phyloP scores from a whole-genome alignment of 2,329 filamentous ascomycete genomes.

The Fusarium torreyae region DNA sequence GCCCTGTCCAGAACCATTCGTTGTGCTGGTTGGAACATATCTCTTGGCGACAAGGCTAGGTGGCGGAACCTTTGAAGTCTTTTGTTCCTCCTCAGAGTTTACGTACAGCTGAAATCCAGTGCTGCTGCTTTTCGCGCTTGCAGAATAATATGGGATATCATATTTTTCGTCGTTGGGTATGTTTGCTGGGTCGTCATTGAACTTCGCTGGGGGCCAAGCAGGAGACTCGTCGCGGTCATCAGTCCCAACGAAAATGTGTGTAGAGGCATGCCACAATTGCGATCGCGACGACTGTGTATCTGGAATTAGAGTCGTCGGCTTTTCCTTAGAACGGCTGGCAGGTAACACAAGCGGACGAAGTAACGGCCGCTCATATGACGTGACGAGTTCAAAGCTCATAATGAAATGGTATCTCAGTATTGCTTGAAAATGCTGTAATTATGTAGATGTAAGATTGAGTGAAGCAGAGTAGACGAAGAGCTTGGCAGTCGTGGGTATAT shows the following conservation, averaged over 20 bases:
- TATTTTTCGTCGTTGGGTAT: conserved; percentile 1
- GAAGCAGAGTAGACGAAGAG: too few relatives aligned
- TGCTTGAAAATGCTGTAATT: too few relatives aligned
- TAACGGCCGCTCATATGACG: too few relatives aligned
- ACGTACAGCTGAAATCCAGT: rapidly evolving
- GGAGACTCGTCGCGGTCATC: background rate
- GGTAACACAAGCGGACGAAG: too few relatives aligned
- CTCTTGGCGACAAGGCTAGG: background rate
- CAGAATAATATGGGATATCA: background rate
- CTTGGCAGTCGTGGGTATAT: too few relatives aligned
- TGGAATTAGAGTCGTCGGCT: too few relatives aligned
- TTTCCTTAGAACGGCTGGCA: too few relatives aligned
- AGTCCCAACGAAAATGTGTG: background rate
- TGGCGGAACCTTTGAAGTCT: rapidly evolving
- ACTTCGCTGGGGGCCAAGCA: background rate
- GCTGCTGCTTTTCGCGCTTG: background rate
- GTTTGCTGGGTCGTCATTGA: background rate
- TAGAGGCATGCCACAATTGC: background rate
- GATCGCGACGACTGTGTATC: too few relatives aligned
- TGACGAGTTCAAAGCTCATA: too few relatives aligned
- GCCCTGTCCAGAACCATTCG: background rate
- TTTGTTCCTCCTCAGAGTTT: rapidly evolving
- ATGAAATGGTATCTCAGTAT: too few relatives aligned
- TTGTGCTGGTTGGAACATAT: background rate
- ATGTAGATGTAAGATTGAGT: too few relatives aligned